Conservation (phyloP, 192 early-diverging fungal species). For the Nowakowskiella sp. region DNA sequence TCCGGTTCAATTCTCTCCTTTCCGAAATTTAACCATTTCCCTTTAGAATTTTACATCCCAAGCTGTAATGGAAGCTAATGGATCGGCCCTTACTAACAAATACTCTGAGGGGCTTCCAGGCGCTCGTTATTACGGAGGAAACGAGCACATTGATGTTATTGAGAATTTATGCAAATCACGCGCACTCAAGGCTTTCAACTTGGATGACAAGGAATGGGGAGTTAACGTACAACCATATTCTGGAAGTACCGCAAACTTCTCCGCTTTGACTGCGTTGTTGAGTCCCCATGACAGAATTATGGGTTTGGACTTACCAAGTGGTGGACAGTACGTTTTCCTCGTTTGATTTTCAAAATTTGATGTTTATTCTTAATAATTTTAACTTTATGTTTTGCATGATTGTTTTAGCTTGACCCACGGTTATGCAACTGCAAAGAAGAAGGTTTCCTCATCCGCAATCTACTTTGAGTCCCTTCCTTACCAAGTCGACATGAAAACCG, state of each 20-base stretch:
- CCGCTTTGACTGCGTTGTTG: constrained; percentile 90
- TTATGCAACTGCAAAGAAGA: constrained; percentile 99
- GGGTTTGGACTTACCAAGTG: constrained; percentile 99
- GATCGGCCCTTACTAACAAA: constrained; percentile 98
- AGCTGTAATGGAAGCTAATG: constrained; percentile 99
- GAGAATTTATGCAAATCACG: constrained; percentile 94
- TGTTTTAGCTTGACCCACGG: constrained; percentile 82
- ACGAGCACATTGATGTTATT: constrained; percentile 93
- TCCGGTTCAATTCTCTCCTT: background rate
- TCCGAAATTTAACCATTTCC: background rate
- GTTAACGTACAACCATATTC: constrained; percentile 99
- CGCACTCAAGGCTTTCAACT: constrained; percentile 86
- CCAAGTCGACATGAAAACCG: constrained; percentile 82
- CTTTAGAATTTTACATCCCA: constrained; percentile 96
- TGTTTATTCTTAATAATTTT: too few species aligned
- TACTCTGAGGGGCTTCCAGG: constrained; percentile 99
- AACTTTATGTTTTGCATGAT: background rate
- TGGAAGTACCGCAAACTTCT: constrained; percentile 97
- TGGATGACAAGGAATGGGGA: constrained; percentile 88
- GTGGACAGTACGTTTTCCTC: constrained; percentile 61
- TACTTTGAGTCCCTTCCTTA: constrained; percentile 99
- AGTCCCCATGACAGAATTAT: constrained; percentile 97
- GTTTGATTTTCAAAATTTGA: constrained; percentile 1
- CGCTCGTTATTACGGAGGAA: constrained; percentile 98
- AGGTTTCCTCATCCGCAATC: constrained; percentile 98